Conservation (phyloP, 805 yeast genomes). For the Priceomyces carsonii region DNA sequence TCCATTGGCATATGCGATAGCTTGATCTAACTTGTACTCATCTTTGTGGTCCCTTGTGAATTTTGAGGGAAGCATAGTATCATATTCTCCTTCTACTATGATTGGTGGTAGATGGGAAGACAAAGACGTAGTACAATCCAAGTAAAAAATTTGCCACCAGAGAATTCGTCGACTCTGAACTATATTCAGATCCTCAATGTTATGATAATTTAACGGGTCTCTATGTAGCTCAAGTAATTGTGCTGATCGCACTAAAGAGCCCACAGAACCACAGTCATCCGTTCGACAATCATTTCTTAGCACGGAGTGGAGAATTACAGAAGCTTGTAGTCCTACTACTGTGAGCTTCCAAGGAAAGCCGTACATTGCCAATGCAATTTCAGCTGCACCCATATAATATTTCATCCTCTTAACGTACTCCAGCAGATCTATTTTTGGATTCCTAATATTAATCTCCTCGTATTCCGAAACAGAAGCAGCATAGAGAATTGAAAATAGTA, state of each 20-base stretch:
- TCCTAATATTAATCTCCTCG: conserved; percentile 9
- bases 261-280: conserved; percentile 14
- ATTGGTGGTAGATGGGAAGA: conserved; percentile 13
- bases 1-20: conserved; percentile 11
- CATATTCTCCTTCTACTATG: conserved; percentile 11
- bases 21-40: conserved; percentile 8
- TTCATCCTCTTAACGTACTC: conserved; percentile 10
- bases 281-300: conserved; percentile 12
- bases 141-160: conserved; percentile 14
- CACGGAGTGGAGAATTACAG: conserved; percentile 12
- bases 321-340: conserved; percentile 10
- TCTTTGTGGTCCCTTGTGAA: conserved; percentile 6
- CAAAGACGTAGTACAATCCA: conserved; percentile 11
- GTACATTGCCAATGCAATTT: conserved; percentile 12
- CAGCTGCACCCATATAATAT: conserved; percentile 13
- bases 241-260: conserved; percentile 10
- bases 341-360: conserved; percentile 12
- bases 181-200: conserved; percentile 6
- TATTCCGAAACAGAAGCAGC: conserved; percentile 14
- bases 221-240: conserved; percentile 13
- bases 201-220: conserved; percentile 12
- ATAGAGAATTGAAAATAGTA: conserved; percentile 12
- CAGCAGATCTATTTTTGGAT: not conserved
- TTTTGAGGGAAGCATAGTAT: conserved; percentile 12
- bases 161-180: conserved; percentile 11